Base-by-base conservation (phyloP, 1,284 basidiomycete species). In the Agaricales sp. region DNA sequence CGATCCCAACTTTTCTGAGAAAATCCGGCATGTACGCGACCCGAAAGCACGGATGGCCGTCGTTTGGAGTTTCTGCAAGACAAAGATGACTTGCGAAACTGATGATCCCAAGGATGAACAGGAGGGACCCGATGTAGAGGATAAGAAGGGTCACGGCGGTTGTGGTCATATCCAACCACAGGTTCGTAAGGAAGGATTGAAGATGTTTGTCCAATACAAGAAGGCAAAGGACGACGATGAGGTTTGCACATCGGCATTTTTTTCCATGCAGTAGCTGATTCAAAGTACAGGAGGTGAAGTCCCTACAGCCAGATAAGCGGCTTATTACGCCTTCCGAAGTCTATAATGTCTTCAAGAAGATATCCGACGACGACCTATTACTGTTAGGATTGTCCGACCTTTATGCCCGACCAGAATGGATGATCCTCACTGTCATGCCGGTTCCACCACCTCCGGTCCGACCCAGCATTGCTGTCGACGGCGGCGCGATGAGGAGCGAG, bases 351-450 rank as follows among this genome's bases (percentile, higher is more conserved):
- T 80, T 95, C 68, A 93, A 88, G 70, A 96, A 95, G 77, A 93
- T 97, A 67, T 79, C 90, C 1, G 82, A 92, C 55, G 75, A 81
- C 14, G 96, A 99, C 64, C 78, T 99, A n/a, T 77, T 85, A 56
- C 75, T 94, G 14, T 82, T 99, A 55, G 96, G 96, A 38, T 78
- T 99, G 4, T 95, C 92, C 21, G 91, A 92, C 49, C 91, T 93
- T 62, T 98, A 95, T 63, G 96, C 96, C 12, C 81, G 94, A 41
- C 96, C 96, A 2, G 93, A 98, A 61, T 99, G 96, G 96, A 99
- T 99, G 96, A 94, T 99, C 58, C 70, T 99, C 47, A 98, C 96
- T 0, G 93, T 98, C 23, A 78, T 99, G 61, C 96, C 96, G 30
- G 95, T 99, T 0, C 96, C 96, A 1, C 96, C 96, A 0, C 95